A percentile compares a stretch with the other conserved stretches of the same genome.
These are phyloP conservation scores for Rhododendron vialii DNA, from an alignment of 148 eudicot species.

Conservation along the genomic window DNA sequence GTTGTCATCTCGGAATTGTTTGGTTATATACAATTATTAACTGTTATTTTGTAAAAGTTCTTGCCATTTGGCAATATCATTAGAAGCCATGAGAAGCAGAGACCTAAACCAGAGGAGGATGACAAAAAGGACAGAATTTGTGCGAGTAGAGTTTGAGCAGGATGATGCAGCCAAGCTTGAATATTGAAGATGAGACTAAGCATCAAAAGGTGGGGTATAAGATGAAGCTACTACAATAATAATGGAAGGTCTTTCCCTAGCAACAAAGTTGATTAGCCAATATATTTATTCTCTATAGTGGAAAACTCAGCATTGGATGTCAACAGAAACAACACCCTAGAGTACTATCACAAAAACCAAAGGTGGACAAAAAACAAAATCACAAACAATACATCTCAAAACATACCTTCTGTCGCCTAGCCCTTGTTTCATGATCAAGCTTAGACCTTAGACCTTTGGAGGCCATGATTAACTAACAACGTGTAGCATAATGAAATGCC, in stretches of 20 bases:
- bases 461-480: constrained; percentile 54
- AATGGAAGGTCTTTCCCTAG: not conserved
- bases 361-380: not conserved
- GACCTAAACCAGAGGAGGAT: not conserved
- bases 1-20: not conserved
- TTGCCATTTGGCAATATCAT: not conserved
- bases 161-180: not conserved
- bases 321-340: not conserved
- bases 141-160: not conserved
- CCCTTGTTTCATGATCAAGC: constrained; percentile 89
- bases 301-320: not conserved
- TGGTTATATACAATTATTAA: not conserved
- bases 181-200: not conserved
- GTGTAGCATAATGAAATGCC: constrained; percentile 12
- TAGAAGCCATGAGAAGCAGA: not conserved
- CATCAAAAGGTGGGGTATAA: not conserved
- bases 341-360: not conserved
- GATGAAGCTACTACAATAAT: not conserved
- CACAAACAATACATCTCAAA: not conserved
- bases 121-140: not conserved
- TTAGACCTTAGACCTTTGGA: constrained; percentile 95
- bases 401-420: constrained; percentile 75
- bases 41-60: not conserved
- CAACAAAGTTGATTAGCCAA: not conserved
- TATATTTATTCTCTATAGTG: not conserved